Percentiles rank a stretch among this genome's conserved stretches.
Conservation (phyloP, 805 yeast genomes). For the Metschnikowia lachancei region DNA sequence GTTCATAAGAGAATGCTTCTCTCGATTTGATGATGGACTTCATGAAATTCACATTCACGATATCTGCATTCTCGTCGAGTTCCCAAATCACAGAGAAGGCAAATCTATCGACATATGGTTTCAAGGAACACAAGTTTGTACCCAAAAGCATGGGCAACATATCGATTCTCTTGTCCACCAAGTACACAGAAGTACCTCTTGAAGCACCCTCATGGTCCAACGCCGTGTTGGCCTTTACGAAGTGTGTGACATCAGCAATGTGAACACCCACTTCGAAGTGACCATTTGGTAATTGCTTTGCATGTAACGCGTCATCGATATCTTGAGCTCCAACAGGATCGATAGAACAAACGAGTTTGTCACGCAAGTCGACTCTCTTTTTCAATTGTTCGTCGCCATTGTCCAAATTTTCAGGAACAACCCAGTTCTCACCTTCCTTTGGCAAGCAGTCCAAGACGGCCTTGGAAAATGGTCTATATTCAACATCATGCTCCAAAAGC, state of each 20-base stretch:
- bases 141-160: constrained; percentile 96
- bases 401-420: constrained; percentile 63
- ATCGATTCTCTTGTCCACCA: constrained; percentile 97
- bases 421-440: constrained; percentile 90
- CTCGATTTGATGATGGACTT: constrained; percentile 88
- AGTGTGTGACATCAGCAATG: constrained; percentile 97
- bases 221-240: constrained; percentile 89
- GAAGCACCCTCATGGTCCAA: constrained; percentile 95
- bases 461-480: constrained; percentile 91
- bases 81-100: constrained; percentile 98
- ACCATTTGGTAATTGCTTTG: constrained; percentile 79
- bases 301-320: constrained; percentile 97
- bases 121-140: constrained; percentile 91
- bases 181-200: constrained; percentile 94
- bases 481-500: constrained; percentile 91
- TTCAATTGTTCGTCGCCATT: constrained; percentile 52
- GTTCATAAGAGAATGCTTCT: constrained; percentile 92
- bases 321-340: constrained; percentile 99
- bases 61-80: constrained; percentile 79
- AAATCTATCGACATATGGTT: constrained; percentile 92
- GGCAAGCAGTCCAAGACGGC: constrained; percentile 92
- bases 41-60: constrained; percentile 72
- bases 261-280: constrained; percentile 98
- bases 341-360: constrained; percentile 86
- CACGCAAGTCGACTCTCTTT: constrained; percentile 81